phyloP scores from a whole-genome alignment of 108 stramenopile species.

The Poteriospumella lacustris region DNA sequence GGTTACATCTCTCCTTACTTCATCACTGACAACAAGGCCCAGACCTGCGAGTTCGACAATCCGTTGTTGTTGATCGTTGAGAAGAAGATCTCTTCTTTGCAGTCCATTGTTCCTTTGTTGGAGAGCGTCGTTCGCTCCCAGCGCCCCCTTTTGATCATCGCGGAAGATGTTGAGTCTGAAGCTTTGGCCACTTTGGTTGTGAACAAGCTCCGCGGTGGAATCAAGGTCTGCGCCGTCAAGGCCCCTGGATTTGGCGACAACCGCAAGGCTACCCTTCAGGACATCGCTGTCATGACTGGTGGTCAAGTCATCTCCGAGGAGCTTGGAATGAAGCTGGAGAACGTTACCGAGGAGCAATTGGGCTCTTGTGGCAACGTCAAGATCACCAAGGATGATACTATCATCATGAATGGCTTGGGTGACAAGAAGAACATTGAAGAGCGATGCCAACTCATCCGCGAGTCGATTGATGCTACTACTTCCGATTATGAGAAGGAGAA shows the following conservation, averaged over 20 bases:
- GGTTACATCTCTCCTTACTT: conserved; percentile 99
- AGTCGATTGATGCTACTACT: conserved; percentile 87
- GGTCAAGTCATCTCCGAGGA: conserved; percentile 96
- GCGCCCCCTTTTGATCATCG: conserved; percentile 86
- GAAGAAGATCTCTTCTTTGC: conserved; percentile 93
- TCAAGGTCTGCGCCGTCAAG: conserved; percentile 99
- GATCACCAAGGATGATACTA: conserved; percentile 95
- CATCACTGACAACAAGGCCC: conserved; percentile 96
- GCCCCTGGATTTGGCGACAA: conserved; percentile 99
- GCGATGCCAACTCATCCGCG: conserved; percentile 85
- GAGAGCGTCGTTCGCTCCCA: conserved; percentile 87
- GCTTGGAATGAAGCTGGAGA: conserved; percentile 93
- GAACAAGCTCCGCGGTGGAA: conserved; percentile 97
- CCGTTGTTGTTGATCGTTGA: conserved; percentile 93
- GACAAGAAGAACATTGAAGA: conserved; percentile 69
- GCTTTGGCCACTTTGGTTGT: conserved; percentile 98
- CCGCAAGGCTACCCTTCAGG: conserved; percentile 99
- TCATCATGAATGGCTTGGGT: conserved; percentile 88
- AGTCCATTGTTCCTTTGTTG: conserved; percentile 88
- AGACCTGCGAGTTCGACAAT: conserved; percentile 88
- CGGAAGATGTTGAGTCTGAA: conserved; percentile 98
- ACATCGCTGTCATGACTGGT: conserved; percentile 94
- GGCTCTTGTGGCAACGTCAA: conserved; percentile 85
- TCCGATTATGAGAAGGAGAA: conserved; percentile 98
- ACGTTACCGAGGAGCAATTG: conserved; percentile 75